Percentiles rank a stretch among this genome's conserved stretches.
These are phyloP conservation scores for Mycena sp. DNA, from an alignment of 1,284 basidiomycete genomes.

Conservation along the genomic window DNA sequence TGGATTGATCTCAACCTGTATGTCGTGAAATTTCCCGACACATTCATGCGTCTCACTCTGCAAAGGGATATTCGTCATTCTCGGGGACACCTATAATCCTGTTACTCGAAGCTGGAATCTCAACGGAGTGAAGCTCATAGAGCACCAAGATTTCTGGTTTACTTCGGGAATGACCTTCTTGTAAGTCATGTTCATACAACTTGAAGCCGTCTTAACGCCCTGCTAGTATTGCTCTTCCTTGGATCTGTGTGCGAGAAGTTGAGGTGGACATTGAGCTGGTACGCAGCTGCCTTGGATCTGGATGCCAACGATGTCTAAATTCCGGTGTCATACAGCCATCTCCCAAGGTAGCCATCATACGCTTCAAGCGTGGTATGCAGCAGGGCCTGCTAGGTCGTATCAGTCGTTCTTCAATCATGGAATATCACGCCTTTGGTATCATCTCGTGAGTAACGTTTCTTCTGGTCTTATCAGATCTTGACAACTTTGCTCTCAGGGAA, in stretches of 20 bases:
- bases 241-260: constrained; percentile 80
- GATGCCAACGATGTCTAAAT: neutral
- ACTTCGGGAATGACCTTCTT: constrained; percentile 77
- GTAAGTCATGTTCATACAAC: constrained; percentile 48
- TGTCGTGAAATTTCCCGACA: constrained; percentile 28
- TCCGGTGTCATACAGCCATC: constrained; percentile 58
- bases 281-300: constrained; percentile 34
- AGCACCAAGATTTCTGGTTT: constrained; percentile 84
- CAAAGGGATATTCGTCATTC: constrained; percentile 69
- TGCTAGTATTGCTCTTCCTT: constrained; percentile 73
- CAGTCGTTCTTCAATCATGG: constrained; percentile 70
- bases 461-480: neutral
- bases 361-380: constrained; percentile 77
- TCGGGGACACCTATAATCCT: constrained; percentile 72
- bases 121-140: constrained; percentile 63
- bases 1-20: constrained; percentile 67
- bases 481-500: constrained; percentile 50
- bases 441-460: constrained; percentile 17
- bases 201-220: neutral
- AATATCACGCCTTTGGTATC: constrained; percentile 80
- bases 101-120: constrained; percentile 67
- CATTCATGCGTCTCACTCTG: neutral
- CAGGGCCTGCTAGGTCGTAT: constrained; percentile 75
- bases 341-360: constrained; percentile 73
- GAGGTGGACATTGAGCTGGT: constrained; percentile 81